These are phyloP conservation scores for Wickerhamomyces queroliae DNA, from an alignment of 805 yeast species.

Conservation along the genomic window DNA sequence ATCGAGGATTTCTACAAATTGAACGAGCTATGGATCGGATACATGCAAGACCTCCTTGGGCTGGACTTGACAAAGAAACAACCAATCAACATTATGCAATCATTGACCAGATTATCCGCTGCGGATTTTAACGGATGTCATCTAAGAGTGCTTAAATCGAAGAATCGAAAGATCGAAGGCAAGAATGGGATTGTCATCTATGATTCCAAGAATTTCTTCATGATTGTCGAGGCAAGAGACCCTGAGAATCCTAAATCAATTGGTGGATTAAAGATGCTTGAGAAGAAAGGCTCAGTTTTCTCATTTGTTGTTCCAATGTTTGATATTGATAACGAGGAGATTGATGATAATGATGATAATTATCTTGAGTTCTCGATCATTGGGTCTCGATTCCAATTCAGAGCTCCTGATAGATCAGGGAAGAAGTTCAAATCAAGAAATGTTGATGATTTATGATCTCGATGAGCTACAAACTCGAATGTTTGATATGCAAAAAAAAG, in stretches of 20 bases:
- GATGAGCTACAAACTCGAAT: not conserved
- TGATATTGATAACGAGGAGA: slow-evolving; percentile 8
- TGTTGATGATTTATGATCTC: slow-evolving; percentile 45
- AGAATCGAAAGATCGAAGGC: slow-evolving; percentile 54
- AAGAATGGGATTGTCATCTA: slow-evolving; percentile 71
- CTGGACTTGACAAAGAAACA: slow-evolving; percentile 18
- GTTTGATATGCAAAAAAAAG: not conserved
- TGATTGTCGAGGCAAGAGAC: slow-evolving; percentile 41
- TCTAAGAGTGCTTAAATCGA: slow-evolving; percentile 51
- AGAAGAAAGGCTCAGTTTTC: slow-evolving; percentile 65
- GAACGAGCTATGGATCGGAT: slow-evolving; percentile 68
- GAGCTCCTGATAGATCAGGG: slow-evolving; percentile 77
- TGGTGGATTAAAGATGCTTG: slow-evolving; percentile 64
- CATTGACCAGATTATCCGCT: slow-evolving; percentile 56
- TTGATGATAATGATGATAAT: slow-evolving; percentile 27
- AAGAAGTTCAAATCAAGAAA: slow-evolving; percentile 79
- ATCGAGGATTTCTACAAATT: slow-evolving; percentile 49
- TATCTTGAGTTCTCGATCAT: slow-evolving; percentile 55
- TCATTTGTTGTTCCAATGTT: slow-evolving; percentile 37
- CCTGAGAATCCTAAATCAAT: slow-evolving; percentile 25
- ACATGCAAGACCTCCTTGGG: slow-evolving; percentile 52
- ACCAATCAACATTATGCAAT: slow-evolving; percentile 19
- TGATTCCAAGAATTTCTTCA: slow-evolving; percentile 74
- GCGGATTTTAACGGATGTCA: slow-evolving; percentile 82
- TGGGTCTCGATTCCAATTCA: slow-evolving; percentile 73